Conservation (phyloP, 805 yeast genomes). For the Yamadazyma laniorum region DNA sequence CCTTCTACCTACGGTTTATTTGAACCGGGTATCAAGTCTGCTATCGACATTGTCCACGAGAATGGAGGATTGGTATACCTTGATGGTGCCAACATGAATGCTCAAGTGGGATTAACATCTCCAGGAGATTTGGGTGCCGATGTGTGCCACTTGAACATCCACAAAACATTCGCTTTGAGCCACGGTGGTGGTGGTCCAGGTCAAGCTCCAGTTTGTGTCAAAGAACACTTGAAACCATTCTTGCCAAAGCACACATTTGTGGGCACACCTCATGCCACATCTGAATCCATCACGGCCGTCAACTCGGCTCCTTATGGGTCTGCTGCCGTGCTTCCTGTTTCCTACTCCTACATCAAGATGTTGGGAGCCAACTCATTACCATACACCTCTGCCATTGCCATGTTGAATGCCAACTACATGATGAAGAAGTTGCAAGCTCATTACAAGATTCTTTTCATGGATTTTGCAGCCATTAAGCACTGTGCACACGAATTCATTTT, state of each 20-base stretch:
- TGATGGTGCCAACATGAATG: slow-evolving; percentile 99
- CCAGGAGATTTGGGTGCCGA: slow-evolving; percentile 99
- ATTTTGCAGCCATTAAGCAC: slow-evolving; percentile 52
- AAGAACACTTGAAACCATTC: slow-evolving; percentile 71
- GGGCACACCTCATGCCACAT: slow-evolving; percentile 47
- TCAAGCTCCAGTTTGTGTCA: slow-evolving; percentile 96
- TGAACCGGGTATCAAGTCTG: slow-evolving; percentile 85
- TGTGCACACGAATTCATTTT: slow-evolving; percentile 97
- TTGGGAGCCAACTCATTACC: slow-evolving; percentile 85
- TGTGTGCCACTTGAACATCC: slow-evolving; percentile 94
- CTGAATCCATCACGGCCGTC: slow-evolving; percentile 67
- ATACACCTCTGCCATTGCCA: slow-evolving; percentile 84
- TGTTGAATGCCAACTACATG: slow-evolving; percentile 96
- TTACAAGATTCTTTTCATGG: slow-evolving; percentile 75
- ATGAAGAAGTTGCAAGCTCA: slow-evolving; percentile 68
- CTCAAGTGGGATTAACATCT: slow-evolving; percentile 95
- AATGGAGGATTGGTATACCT: slow-evolving; percentile 94
- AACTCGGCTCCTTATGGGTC: slow-evolving; percentile 95
- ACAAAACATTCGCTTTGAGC: slow-evolving; percentile 95
- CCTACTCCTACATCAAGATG: slow-evolving; percentile 93
- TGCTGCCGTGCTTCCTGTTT: slow-evolving; percentile 88
- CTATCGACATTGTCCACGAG: slow-evolving; percentile 79
- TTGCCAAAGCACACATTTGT: slow-evolving; percentile 76
- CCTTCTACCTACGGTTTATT: slow-evolving; percentile 97
- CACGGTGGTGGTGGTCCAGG: slow-evolving; percentile 99